Evolutionary conservation across 169 alveolate species (phyloP).

Genomic region (Babesia bigemina): DNA sequence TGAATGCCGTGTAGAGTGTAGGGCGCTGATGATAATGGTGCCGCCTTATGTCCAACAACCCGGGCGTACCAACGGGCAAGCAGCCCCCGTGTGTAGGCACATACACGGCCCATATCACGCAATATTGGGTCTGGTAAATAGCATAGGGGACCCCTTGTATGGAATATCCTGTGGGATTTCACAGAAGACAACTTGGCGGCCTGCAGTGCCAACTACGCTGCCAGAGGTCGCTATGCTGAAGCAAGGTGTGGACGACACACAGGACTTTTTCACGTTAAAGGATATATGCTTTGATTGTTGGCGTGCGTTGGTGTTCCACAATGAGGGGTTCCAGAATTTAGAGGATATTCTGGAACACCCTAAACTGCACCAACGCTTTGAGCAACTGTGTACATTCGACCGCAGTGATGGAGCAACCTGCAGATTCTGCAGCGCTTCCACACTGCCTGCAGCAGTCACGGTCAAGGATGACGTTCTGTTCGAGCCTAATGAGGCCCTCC

Average conservation of each 20-base stretch:
- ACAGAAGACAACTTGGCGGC: background rate
- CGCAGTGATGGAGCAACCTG: background rate
- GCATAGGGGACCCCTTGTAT: too few relatives aligned
- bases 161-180: too few relatives aligned
- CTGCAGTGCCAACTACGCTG: background rate
- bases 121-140: too few relatives aligned
- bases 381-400: constrained; percentile 10
- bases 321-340: constrained; percentile 9
- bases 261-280: constrained; percentile 6
- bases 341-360: constrained; percentile 12
- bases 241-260: background rate
- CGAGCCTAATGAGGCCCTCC: constrained; percentile 6
- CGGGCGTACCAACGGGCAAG: too few relatives aligned
- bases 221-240: constrained; percentile 1
- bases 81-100: too few relatives aligned
- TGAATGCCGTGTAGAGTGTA: too few relatives aligned
- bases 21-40: too few relatives aligned
- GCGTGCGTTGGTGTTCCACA: constrained; percentile 16
- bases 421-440: constrained; percentile 21
- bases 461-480: constrained; percentile 16
- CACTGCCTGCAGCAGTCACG: background rate
- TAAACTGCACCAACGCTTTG: constrained; percentile 2
- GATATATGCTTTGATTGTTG: constrained; percentile 25
- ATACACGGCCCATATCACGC: too few relatives aligned
- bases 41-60: too few relatives aligned